Base-by-base conservation (phyloP, 2,329 filamentous ascomycete genomes). In the Hypoxylon sp. region DNA sequence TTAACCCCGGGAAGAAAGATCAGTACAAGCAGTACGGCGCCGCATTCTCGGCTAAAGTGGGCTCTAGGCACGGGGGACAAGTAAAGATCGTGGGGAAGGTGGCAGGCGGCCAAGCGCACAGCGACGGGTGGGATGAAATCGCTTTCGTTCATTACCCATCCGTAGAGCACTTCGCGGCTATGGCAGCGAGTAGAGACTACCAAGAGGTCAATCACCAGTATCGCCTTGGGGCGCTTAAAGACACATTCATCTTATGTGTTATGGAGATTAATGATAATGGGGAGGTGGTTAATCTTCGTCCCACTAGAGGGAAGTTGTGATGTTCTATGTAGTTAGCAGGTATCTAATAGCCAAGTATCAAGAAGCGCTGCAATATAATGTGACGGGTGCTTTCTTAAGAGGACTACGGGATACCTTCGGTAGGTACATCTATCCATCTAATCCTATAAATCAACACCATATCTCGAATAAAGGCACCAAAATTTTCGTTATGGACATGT, bases 131-230 rank as follows among this genome's bases (percentile, higher is more conserved):
- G 88, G 86, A 91, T 75, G 88, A 91, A 78, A 83, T 91, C 67
- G 88, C 88, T 0, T 80, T 91, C 47, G 89, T 88, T 61, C 88
- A 90, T 79, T 91, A 91, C 77, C 88, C 89, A 2, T 88, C 84
- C 55, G 85, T 90, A 37, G 70, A 77, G 67, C 88, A 91, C 76
- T 91, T 91, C 74, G 85, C 85, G 47, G 87, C 89, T 74, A 90
- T 77, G 76, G 70, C 73, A 1, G 65, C 65, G 14, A 72, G 67
- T 42, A 52, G 31, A 3, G 73, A 75, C 22, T 76, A 76, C 19
- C 74, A 76, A 50, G 72, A 74, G 8, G 67, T 72, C 26, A 75
- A 75, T 29, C 67, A 62, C 17, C 52, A 48, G 33, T 73, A 75
- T 24, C 53, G 74, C 10, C 63, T 75, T 14, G 68, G 67, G n/a